A percentile compares a stretch with the other conserved stretches of the same genome.
phyloP scores from a whole-genome alignment of 495 filamentous ascomycete genomes.

The Jackrogersella multiformis region DNA sequence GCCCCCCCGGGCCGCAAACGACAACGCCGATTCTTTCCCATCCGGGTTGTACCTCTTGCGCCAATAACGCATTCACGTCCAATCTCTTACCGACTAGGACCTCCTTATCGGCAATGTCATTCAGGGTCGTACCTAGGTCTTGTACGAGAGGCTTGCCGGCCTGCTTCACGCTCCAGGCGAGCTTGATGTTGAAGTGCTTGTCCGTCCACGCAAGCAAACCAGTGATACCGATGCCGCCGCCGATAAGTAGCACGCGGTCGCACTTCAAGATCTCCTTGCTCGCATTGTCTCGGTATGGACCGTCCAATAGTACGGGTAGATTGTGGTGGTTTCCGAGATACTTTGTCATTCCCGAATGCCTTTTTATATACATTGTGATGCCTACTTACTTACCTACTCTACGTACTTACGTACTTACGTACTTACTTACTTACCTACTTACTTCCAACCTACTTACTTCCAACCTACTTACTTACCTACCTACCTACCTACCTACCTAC shows the following conservation, averaged over 20 bases:
- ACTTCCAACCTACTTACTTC: too few species aligned
- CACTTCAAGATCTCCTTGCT: conserved; percentile 18
- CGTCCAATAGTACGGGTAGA: conserved; percentile 47
- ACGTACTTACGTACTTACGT: not conserved
- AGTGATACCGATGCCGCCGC: conserved; percentile 58
- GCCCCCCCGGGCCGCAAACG: conserved; percentile 46
- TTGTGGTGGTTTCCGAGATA: conserved; percentile 19
- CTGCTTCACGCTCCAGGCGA: conserved; percentile 49
- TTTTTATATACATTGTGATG: conserved; percentile 46
- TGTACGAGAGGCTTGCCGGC: conserved; percentile 27
- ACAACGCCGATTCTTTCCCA: conserved; percentile 51
- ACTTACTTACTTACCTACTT: too few species aligned
- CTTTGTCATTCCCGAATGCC: conserved; percentile 44
- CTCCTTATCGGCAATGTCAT: conserved; percentile 40
- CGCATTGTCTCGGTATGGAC: conserved; percentile 40
- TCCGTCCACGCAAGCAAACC: conserved; percentile 23
- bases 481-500: too few species aligned
- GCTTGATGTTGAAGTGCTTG: conserved; percentile 50
- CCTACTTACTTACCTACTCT: conserved; percentile 9
- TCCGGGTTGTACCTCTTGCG: conserved; percentile 40
- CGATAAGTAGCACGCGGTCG: conserved; percentile 54
- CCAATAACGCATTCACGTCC: conserved; percentile 39
- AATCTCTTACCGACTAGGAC: conserved; percentile 47
- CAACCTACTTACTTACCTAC: too few species aligned
- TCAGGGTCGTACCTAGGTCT: conserved; percentile 39